Conservation (phyloP, 805 yeast species). For the Naumovozyma castellii region DNA sequence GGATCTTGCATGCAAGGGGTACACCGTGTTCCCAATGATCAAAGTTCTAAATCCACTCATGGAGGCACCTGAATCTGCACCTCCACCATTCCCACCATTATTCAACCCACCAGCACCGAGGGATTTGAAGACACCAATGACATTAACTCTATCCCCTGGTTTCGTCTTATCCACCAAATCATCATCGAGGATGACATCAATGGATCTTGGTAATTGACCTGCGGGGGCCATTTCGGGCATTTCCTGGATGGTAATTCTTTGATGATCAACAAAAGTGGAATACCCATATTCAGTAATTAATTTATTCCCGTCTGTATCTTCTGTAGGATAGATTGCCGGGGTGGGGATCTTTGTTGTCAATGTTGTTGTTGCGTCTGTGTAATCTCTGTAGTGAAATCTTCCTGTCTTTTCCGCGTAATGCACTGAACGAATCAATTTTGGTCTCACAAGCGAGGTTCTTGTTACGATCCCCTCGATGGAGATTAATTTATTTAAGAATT, state of each 20-base stretch:
- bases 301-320: slow-evolving; percentile 85
- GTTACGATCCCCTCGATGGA: slow-evolving; percentile 94
- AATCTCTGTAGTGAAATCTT: slow-evolving; percentile 82
- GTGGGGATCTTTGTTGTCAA: slow-evolving; percentile 43
- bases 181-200: slow-evolving; percentile 88
- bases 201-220: slow-evolving; percentile 89
- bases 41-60: slow-evolving; percentile 70
- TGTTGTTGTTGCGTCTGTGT: slow-evolving; percentile 85
- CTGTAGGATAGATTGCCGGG: slow-evolving; percentile 83
- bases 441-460: slow-evolving; percentile 84
- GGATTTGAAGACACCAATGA: slow-evolving; percentile 89
- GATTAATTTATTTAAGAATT: slow-evolving; percentile 68
- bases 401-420: slow-evolving; percentile 84
- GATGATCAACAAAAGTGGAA: slow-evolving; percentile 88
- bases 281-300: slow-evolving; percentile 86
- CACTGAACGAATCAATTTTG: slow-evolving; percentile 82
- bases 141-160: slow-evolving; percentile 93
- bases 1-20: slow-evolving; percentile 80
- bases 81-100: slow-evolving; percentile 13
- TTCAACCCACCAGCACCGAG: slow-evolving; percentile 55
- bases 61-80: slow-evolving; percentile 24
- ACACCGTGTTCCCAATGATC: slow-evolving; percentile 81
- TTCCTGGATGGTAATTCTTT: slow-evolving; percentile 86
- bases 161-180: slow-evolving; percentile 86
- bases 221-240: slow-evolving; percentile 98